Evolutionary conservation across 371 early-diverging fungal species (phyloP), one percentile per base, ranked within the genome.

Genomic region (Syncephalastrum contaminatum): DNA sequence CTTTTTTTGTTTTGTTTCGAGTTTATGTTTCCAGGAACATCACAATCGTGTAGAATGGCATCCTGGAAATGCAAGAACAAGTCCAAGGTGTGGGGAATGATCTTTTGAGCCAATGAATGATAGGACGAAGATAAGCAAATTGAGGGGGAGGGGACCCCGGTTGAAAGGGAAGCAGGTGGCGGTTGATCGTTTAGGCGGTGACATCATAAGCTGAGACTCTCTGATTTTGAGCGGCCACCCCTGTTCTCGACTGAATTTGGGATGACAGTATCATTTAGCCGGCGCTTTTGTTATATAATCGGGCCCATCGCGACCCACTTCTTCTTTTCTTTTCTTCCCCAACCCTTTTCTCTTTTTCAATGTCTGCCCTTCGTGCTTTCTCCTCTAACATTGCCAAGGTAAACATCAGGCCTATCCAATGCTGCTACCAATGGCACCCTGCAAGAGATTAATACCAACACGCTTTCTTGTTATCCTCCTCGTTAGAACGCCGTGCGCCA

Each of bases 301-400:
- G 42, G 30, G 22, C 40, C 25, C 41, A n/a, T 48, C 27, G 22
- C 19, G 41, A 40, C 41, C 36, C 42, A 21, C 19, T 45, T 46
- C 21, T 43, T 44, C 27, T 55, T 39, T 46, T 42, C 39, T 46
- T 27, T 13, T 48, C 46, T 40, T 18, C 45, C 45, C 21, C 21
- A 45, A 45, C 45, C 45, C 51, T 59, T 58, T 64, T 40, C 54
- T 53, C 57, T 58, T 59, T 54, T 43, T 49, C 39, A 13, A 77
- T 77, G 78, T 77, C 78, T 65, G 70, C 75, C 62, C 54, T 73
- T 58, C 72, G 77, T 56, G 66, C 72, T 68, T 69, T 73, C 66
- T 65, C 72, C 43, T 68, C 73, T 36, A 51, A 19, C 44, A 43
- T 69, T 25, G 47, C 69, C 54, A 75, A 72, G 70, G 74, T 70